Evolutionary conservation across 257 asterid genomes (phyloP), one percentile per base, ranked within the genome.

Genomic region (Lycium ferocissimum): DNA sequence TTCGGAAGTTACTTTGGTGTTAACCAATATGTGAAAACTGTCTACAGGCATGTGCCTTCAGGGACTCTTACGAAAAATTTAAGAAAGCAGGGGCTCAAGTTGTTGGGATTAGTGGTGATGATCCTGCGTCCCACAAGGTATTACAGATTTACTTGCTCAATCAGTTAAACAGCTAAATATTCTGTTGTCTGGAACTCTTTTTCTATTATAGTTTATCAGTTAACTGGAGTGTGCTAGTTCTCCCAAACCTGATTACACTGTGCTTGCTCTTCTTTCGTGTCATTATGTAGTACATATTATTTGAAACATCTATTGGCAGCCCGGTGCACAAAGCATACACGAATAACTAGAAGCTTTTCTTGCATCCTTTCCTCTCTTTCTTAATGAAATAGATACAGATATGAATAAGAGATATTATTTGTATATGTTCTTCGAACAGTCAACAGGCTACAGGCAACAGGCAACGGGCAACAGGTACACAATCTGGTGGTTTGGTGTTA

Each of bases 61-160:
- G 99, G 87, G 99, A 97, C 89, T 97, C 99, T 1, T 97, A 97
- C 5, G 98, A 95, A 83, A 95, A 95, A 85, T 97, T 97, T 81
- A 97, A 97, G 94, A 97, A 97, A 90, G 98, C 98, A 6, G 99
- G 99, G 87, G 98, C 99, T 3, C 92, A 91, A 88, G 98, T 95
- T 90, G 89, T 97, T 6, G 98, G 98, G 53, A 95, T 97, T 84
- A 97, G 99, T 69, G 98, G 97, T 49, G 98, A 97, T 84, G 93
- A 84, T 88, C 12, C 97, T 37, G 86, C 86, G 53, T 97, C 98
- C 62, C 99, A 97, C 91, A 94, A 97, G 98, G 99, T 95, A 92
- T 56, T 22, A 26, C 61, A 18, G 53, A 61, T 22, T 82, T 71
- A 78, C 85, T 62, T 2, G 76, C 79, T 65, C 63, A 53, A 9